Evolutionary conservation across 1,139 yeast genomes (phyloP).

Genomic region (Hyphopichia fennica): DNA sequence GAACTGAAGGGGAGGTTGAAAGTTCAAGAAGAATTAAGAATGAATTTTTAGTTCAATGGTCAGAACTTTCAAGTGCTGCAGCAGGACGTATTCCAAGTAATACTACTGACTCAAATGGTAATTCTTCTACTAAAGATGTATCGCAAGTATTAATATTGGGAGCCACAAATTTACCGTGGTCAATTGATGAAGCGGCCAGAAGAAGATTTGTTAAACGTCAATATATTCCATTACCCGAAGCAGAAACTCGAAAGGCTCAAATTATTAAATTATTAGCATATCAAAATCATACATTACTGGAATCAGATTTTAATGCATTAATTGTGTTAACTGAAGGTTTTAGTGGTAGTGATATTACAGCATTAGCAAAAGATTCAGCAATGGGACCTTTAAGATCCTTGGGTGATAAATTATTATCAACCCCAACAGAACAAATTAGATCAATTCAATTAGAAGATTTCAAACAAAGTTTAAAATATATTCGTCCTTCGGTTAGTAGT

Average conservation of each 20-base stretch:
- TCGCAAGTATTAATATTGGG: constrained; percentile 85
- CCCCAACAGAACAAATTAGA: constrained; percentile 84
- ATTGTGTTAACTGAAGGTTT: constrained; percentile 73
- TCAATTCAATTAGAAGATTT: constrained; percentile 80
- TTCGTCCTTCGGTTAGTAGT: constrained; percentile 86
- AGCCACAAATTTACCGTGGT: constrained; percentile 97
- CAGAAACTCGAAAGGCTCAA: constrained; percentile 76
- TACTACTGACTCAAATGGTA: constrained; percentile 36
- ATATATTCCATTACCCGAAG: constrained; percentile 92
- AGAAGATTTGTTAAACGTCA: constrained; percentile 91
- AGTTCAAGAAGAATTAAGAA: constrained; percentile 89
- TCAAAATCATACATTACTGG: constrained; percentile 73
- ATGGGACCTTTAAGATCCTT: constrained; percentile 94
- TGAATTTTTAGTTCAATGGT: constrained; percentile 95
- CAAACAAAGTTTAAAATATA: constrained; percentile 71
- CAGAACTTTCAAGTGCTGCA: constrained; percentile 89
- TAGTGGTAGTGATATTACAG: constrained; percentile 93
- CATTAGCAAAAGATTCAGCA: constrained; percentile 95
- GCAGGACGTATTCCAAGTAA: constrained; percentile 55
- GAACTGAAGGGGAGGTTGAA: constrained; percentile 90
- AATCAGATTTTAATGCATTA: constrained; percentile 60
- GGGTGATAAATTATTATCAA: constrained; percentile 82
- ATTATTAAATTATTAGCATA: constrained; percentile 65
- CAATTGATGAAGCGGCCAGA: constrained; percentile 96
- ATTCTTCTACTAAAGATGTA: constrained; percentile 53